A percentile compares a stretch with the other conserved stretches of the same genome.
Conservation (phyloP, 345 rosid species). For the Microcos paniculata region DNA sequence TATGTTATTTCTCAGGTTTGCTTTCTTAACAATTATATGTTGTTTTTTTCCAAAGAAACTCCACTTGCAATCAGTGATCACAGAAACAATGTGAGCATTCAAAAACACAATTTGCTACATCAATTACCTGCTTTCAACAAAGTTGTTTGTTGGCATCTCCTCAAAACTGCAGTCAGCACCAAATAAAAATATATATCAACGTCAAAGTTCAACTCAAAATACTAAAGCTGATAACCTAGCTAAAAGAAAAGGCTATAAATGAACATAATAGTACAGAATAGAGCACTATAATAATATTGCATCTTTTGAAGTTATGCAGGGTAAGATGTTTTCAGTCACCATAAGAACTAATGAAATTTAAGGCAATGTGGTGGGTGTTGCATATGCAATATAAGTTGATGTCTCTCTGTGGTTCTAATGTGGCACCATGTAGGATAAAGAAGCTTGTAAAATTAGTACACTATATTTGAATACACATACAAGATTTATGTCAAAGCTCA, state of each 20-base stretch:
- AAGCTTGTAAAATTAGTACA: neutral
- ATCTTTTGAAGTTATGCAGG: neutral
- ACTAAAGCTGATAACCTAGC: neutral
- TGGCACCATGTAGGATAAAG: neutral
- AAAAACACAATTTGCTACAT: constrained; percentile 8
- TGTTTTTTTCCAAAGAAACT: constrained; percentile 1
- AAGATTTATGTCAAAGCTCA: neutral
- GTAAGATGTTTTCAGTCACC: neutral
- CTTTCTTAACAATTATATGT: neutral
- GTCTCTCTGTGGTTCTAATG: neutral
- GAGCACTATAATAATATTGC: neutral
- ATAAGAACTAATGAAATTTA: neutral
- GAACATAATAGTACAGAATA: neutral
- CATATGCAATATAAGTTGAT: neutral
- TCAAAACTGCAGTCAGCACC: constrained; percentile 63
- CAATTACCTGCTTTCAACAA: constrained; percentile 87
- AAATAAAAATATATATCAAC: constrained; percentile 13
- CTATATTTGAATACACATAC: neutral
- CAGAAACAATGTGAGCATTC: neutral
- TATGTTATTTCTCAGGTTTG: neutral
- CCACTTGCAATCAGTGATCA: constrained; percentile 14
- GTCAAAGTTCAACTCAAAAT: constrained; percentile 8
- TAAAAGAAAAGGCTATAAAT: neutral
- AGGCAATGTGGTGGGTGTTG: neutral
- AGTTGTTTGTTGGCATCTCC: constrained; percentile 96